These are phyloP conservation scores for Psophocarpus tetragonolobus DNA, from an alignment of 306 rosid species.

Conservation along the genomic window DNA sequence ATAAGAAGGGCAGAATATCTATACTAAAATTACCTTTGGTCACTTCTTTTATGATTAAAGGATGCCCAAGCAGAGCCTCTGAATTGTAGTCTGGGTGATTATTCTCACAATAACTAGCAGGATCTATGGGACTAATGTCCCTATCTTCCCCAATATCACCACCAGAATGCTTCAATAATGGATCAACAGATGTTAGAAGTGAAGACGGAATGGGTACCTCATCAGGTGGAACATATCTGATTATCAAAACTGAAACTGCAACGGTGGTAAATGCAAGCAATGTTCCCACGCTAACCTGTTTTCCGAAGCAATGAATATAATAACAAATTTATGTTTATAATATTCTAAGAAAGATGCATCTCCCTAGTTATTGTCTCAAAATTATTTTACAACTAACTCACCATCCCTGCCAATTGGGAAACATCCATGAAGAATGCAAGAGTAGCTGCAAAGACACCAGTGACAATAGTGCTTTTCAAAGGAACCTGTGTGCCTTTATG, in stretches of 20 bases:
- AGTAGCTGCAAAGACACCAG: conserved; percentile 55
- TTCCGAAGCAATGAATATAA: conserved; percentile 22
- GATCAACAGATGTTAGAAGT: conserved; percentile 47
- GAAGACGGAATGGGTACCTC: conserved; percentile 57
- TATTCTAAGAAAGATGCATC: conserved; percentile 21
- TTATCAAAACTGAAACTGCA: conserved; percentile 72
- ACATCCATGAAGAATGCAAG: conserved; percentile 85
- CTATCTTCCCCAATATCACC: conserved; percentile 36
- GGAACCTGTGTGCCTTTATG: conserved; percentile 44
- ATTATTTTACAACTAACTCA: conserved; percentile 38
- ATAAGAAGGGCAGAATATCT: conserved; percentile 2
- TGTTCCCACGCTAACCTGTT: conserved; percentile 76
- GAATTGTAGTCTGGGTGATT: conserved; percentile 35
- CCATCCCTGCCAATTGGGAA: conserved; percentile 80
- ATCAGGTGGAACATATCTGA: conserved; percentile 77
- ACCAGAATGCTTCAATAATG: conserved; percentile 38
- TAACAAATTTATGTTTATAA: not conserved
- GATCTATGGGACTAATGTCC: conserved; percentile 27
- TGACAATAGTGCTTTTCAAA: conserved; percentile 53
- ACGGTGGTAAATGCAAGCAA: conserved; percentile 70
- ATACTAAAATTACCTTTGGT: conserved; percentile 44
- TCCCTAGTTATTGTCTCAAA: conserved; percentile 4
- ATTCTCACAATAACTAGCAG: conserved; percentile 37
- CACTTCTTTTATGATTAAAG: conserved; percentile 50
- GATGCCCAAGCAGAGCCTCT: conserved; percentile 47